A percentile compares a stretch with the other conserved stretches of the same genome.
Evolutionary conservation across 2,329 filamentous ascomycete species (phyloP).

Genomic region (Monosporascus sp.): DNA sequence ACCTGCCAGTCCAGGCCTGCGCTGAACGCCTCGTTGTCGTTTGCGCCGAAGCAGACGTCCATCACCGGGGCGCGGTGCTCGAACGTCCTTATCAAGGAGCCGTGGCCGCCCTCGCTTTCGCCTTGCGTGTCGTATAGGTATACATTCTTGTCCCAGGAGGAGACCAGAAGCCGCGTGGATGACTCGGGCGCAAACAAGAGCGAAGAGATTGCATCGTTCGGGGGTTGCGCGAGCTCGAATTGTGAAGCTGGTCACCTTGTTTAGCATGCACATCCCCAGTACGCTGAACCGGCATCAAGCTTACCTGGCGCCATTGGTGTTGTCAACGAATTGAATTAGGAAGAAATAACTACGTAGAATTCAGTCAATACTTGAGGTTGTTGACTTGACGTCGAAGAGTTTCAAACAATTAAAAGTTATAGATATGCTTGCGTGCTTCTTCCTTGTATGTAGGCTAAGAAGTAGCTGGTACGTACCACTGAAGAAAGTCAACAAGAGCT

Average conservation of each 20-base stretch:
- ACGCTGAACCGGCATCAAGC: background rate
- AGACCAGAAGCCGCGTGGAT: conserved; percentile 75
- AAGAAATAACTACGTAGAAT: too few species aligned
- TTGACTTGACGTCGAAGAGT: too few species aligned
- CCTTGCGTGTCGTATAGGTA: conserved; percentile 77
- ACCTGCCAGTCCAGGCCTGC: conserved; percentile 86
- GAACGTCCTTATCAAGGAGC: conserved; percentile 65
- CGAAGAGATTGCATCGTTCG: conserved; percentile 80
- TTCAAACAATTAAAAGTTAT: too few species aligned
- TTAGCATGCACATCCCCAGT: too few species aligned
- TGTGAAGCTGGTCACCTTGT: conserved; percentile 52
- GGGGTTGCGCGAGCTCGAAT: conserved; percentile 78
- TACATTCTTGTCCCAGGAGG: conserved; percentile 90
- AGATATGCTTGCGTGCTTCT: too few species aligned
- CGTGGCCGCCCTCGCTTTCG: conserved; percentile 46
- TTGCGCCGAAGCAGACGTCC: conserved; percentile 84
- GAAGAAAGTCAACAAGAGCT: too few species aligned
- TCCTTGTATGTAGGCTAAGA: too few species aligned
- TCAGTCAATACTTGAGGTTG: too few species aligned
- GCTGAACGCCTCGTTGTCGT: conserved; percentile 78
- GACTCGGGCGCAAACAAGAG: conserved; percentile 77
- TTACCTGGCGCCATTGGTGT: conserved; percentile 22
- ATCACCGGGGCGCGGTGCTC: conserved; percentile 82
- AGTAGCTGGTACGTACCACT: too few species aligned
- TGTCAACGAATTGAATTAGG: background rate